A percentile compares a stretch with the other conserved stretches of the same genome.
phyloP scores from a whole-genome alignment of 495 filamentous ascomycete species.

The Tuber calosporum region DNA sequence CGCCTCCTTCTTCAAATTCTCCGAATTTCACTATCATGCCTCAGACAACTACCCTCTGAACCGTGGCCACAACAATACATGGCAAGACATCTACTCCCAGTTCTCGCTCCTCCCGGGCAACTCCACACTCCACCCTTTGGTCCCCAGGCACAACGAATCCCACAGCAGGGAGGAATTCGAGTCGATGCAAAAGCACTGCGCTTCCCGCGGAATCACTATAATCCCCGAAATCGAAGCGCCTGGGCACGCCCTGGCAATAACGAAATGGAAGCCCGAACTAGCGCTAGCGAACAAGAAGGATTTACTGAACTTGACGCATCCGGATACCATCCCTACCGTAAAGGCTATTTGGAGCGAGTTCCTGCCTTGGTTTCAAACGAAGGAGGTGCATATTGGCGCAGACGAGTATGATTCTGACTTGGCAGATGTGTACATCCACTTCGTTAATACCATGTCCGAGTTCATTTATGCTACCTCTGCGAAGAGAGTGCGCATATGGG shows the following conservation, averaged over 20 bases:
- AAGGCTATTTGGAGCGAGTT: constrained; percentile 53
- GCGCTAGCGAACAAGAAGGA: constrained; percentile 47
- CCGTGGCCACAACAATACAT: constrained; percentile 50
- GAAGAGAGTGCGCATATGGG: constrained; percentile 52
- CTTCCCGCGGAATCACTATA: constrained; percentile 49
- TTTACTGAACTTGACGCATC: constrained; percentile 51
- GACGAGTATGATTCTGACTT: constrained; percentile 52
- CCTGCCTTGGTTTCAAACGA: constrained; percentile 52
- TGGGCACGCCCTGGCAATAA: constrained; percentile 50
- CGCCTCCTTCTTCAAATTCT: constrained; percentile 53
- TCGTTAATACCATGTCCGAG: constrained; percentile 51
- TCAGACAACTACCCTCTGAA: constrained; percentile 54
- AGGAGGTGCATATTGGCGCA: constrained; percentile 53
- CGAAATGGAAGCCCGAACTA: constrained; percentile 54
- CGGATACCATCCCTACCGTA: constrained; percentile 50
- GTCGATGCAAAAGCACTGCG: constrained; percentile 51
- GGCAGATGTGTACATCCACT: constrained; percentile 51
- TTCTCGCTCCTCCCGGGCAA: constrained; percentile 48
- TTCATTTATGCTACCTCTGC: constrained; percentile 46
- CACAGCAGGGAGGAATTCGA: constrained; percentile 48
- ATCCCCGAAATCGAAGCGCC: constrained; percentile 54
- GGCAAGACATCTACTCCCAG: constrained; percentile 50
- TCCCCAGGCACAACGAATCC: constrained; percentile 49
- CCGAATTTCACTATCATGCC: constrained; percentile 54
- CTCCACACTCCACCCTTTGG: constrained; percentile 44